phyloP scores from a whole-genome alignment of 2,329 filamentous ascomycete species.

The Ophiostoma novo-ulmi region DNA sequence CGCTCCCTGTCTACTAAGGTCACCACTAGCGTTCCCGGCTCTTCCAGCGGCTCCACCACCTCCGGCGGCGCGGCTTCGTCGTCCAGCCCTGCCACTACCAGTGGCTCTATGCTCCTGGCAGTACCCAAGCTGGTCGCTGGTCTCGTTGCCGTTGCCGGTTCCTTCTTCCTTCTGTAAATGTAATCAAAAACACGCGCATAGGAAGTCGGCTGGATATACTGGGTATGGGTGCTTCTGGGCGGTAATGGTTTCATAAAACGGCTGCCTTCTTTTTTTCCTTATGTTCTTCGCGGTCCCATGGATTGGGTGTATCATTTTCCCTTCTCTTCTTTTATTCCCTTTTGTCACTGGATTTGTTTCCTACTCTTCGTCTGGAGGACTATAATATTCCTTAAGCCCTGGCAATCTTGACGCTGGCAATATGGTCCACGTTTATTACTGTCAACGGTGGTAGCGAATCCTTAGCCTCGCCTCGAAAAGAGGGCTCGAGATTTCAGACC shows the following conservation, averaged over 20 bases:
- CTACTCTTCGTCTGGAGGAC: not conserved
- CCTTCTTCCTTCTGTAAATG: slow-evolving; percentile 41
- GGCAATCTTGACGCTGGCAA: not conserved
- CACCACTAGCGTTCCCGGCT: slow-evolving; percentile 34
- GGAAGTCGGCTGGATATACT: not conserved
- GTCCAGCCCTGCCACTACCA: slow-evolving; percentile 29
- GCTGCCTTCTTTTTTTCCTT: not conserved
- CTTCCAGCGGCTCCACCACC: slow-evolving; percentile 26
- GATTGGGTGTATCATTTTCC: slow-evolving; percentile 13
- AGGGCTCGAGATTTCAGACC: not conserved
- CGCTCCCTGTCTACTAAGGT: slow-evolving; percentile 41
- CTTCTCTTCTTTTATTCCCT: slow-evolving; percentile 8
- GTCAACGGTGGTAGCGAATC: slow-evolving; percentile 11
- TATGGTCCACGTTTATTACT: not conserved
- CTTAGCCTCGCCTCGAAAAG: not conserved
- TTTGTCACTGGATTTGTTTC: slow-evolving; percentile 8
- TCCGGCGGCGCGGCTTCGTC: slow-evolving; percentile 27
- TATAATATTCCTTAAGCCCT: slow-evolving; percentile 19
- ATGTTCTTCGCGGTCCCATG: not conserved
- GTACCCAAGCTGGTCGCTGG: slow-evolving; percentile 41
- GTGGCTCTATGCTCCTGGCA: slow-evolving; percentile 32
- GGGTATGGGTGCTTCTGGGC: not conserved
- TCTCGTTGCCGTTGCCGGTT: slow-evolving; percentile 40
- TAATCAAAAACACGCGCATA: not conserved
- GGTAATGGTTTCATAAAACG: slow-evolving; percentile 17